Conservation (phyloP, 352 stramenopile genomes). For the Phytopythium vexans region DNA sequence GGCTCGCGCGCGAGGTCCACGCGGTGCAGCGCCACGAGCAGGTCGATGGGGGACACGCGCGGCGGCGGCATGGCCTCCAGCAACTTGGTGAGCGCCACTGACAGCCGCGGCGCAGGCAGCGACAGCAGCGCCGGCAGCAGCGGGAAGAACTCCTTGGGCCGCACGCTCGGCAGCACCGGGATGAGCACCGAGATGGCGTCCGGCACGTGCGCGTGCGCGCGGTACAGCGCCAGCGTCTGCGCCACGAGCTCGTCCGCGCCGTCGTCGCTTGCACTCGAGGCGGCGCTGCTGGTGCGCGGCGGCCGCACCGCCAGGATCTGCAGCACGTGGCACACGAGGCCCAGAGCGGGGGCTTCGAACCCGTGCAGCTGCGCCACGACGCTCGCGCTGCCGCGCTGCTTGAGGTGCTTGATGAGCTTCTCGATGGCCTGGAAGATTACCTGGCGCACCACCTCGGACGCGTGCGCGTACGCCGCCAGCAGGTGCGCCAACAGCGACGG, state of each 20-base stretch:
- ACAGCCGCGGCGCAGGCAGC: conserved; percentile 47
- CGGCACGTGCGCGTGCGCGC: conserved; percentile 45
- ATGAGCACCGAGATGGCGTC: conserved; percentile 73
- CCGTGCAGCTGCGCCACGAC: conserved; percentile 68
- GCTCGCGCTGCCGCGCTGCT: conserved; percentile 54
- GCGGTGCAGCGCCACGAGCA: conserved; percentile 76
- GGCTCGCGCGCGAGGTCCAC: conserved; percentile 66
- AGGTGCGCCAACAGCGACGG: conserved; percentile 54
- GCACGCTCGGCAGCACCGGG: conserved; percentile 55
- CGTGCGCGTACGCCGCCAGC: conserved; percentile 54
- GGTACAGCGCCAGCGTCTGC: conserved; percentile 63
- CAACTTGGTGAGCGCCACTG: conserved; percentile 66
- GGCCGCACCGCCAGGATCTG: conserved; percentile 58
- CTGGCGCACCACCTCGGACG: conserved; percentile 60
- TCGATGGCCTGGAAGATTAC: conserved; percentile 75
- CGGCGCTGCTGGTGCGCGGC: not conserved
- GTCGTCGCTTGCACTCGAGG: conserved; percentile 24
- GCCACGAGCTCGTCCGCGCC: conserved; percentile 43
- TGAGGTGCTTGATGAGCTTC: conserved; percentile 85
- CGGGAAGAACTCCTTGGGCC: conserved; percentile 51
- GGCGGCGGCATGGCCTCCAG: conserved; percentile 73
- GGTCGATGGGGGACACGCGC: conserved; percentile 55
- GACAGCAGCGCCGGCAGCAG: conserved; percentile 56
- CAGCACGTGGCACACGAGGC: conserved; percentile 73
- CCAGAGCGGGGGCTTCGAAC: conserved; percentile 54